phyloP scores from a whole-genome alignment of 228 moss, liverwort and hornwort genomes.

The Sphagnum magellanicum region DNA sequence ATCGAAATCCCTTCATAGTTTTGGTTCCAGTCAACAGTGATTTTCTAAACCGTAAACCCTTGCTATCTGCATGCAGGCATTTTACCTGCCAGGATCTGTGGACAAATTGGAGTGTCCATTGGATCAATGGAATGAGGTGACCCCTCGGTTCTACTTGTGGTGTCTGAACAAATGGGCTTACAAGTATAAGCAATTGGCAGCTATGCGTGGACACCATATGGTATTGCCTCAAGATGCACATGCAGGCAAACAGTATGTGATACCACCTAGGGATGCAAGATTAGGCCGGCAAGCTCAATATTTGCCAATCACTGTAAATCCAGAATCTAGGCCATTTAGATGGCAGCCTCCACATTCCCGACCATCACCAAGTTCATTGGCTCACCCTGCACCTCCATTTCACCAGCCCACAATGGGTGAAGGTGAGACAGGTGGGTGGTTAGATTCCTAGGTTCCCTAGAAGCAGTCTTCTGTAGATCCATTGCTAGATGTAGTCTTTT shows the following conservation, averaged over 20 bases:
- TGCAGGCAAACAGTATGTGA: neutral
- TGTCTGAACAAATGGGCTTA: neutral
- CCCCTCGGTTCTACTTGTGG: constrained; percentile 1
- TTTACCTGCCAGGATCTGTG: constrained; percentile 2
- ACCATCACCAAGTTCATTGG: no score
- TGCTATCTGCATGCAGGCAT: neutral
- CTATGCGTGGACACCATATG: neutral
- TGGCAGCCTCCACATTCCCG: no score
- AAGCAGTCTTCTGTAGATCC: neutral
- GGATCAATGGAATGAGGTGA: neutral
- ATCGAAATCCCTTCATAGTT: neutral
- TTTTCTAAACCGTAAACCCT: no score
- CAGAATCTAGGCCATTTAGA: no score
- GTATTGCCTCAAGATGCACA: neutral
- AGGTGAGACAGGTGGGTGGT: neutral
- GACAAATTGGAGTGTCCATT: neutral
- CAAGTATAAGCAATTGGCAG: neutral
- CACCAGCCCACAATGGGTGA: neutral
- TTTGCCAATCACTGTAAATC: no score
- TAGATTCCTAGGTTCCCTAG: neutral
- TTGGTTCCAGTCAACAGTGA: no score
- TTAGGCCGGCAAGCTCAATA: no score
- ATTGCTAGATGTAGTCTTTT: no score
- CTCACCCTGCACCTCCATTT: neutral
- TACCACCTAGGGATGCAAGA: no score